Percentiles rank a stretch among this genome's conserved stretches.
phyloP scores from a whole-genome alignment of 345 rosid genomes.

The Heritiera littoralis region DNA sequence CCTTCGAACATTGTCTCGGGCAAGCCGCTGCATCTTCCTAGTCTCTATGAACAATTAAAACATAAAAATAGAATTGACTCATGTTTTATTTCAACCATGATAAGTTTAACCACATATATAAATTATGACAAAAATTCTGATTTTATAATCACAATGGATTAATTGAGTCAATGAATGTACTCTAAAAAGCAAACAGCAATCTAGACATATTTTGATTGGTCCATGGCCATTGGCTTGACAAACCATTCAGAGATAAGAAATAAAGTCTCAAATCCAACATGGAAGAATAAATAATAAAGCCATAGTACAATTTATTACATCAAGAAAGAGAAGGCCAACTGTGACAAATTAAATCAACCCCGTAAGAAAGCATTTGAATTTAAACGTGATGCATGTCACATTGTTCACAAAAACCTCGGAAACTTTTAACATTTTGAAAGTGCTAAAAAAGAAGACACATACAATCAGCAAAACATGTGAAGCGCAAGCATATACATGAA shows the following conservation, averaged over 20 bases:
- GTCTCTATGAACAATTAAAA: constrained; percentile 54
- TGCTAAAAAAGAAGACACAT: background rate
- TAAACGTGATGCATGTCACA: background rate
- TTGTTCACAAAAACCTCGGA: background rate
- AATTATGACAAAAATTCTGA: background rate
- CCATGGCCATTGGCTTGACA: constrained; percentile 3
- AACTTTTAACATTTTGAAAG: background rate
- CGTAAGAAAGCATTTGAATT: background rate
- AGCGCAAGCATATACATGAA: constrained; percentile 2
- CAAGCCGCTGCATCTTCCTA: constrained; percentile 70
- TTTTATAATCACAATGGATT: background rate
- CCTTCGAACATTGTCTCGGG: constrained; percentile 62
- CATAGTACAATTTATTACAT: background rate
- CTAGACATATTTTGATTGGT: background rate
- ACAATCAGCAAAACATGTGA: background rate
- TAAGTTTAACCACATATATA: background rate
- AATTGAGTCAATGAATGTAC: background rate
- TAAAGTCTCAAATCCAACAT: background rate
- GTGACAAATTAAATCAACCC: background rate
- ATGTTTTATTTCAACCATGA: background rate
- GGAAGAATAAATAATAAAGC: background rate
- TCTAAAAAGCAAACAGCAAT: background rate
- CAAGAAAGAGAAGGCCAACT: background rate
- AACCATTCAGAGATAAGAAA: background rate
- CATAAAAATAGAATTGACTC: background rate